phyloP scores from a whole-genome alignment of 2,329 filamentous ascomycete species.

The Fusarium sp. region DNA sequence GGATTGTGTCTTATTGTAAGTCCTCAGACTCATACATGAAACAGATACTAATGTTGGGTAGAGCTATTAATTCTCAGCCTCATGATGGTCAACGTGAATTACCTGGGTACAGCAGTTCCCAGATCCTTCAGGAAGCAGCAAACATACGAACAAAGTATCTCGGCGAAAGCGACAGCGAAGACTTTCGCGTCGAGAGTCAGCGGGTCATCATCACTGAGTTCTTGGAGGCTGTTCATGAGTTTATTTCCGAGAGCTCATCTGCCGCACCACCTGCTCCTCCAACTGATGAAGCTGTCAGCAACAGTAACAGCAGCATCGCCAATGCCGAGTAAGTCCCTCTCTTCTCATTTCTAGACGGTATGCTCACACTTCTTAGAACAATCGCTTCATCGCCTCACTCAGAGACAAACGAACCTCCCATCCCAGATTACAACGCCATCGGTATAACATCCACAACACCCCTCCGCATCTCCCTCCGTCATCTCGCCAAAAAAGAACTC shows the following conservation, averaged over 20 bases:
- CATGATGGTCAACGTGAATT: slow-evolving; percentile 34
- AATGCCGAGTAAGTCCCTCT: slow-evolving; percentile 17
- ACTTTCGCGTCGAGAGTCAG: slow-evolving; percentile 35
- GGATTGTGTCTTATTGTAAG: slow-evolving; percentile 41
- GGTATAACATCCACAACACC: slow-evolving; percentile 43
- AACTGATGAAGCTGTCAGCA: slow-evolving; percentile 13
- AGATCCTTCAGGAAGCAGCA: slow-evolving; percentile 43
- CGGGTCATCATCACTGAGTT: slow-evolving; percentile 36
- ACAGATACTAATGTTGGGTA: slow-evolving; percentile 15
- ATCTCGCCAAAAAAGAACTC: slow-evolving; percentile 45
- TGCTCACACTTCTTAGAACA: slow-evolving; percentile 19
- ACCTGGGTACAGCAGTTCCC: slow-evolving; percentile 44
- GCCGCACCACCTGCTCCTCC: slow-evolving; percentile 25
- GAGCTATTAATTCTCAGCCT: slow-evolving; percentile 42
- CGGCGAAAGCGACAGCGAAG: slow-evolving; percentile 35
- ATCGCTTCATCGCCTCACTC: slow-evolving; percentile 42
- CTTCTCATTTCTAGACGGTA: accelerated
- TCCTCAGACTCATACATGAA: accelerated
- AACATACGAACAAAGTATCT: slow-evolving; percentile 34
- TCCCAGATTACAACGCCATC: slow-evolving; percentile 45
- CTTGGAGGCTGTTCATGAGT: slow-evolving; percentile 40
- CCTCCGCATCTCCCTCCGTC: slow-evolving; percentile 40
- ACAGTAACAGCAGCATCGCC: slow-evolving; percentile 18
- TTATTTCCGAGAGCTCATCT: slow-evolving; percentile 39
- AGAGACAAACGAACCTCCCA: slow-evolving; percentile 33